These are phyloP conservation scores for Ceratobasidium sp. DNA, from an alignment of 1,284 basidiomycete species.

Conservation along the genomic window DNA sequence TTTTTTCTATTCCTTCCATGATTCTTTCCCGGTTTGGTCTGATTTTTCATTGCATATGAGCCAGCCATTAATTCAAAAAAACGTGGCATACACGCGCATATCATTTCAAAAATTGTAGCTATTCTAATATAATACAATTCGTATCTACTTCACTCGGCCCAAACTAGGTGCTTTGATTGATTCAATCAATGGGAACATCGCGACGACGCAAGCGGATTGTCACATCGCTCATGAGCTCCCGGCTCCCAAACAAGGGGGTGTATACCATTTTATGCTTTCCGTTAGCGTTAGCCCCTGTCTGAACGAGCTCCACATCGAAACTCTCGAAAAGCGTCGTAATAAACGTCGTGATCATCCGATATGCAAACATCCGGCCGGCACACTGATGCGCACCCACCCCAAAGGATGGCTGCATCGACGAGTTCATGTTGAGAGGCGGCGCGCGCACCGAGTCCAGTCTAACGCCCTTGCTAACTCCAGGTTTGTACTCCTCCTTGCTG, in stretches of 20 bases:
- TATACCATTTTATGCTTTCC: slow-evolving; percentile 14
- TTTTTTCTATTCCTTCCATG: too few relatives aligned
- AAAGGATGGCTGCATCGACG: slow-evolving; percentile 13
- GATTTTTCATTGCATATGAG: too few relatives aligned
- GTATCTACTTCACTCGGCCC: too few relatives aligned
- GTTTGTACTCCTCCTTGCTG: slow-evolving; percentile 6
- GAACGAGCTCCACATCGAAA: slow-evolving; percentile 1
- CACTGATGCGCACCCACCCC: slow-evolving; percentile 20
- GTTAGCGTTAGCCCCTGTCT: neutral
- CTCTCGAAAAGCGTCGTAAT: slow-evolving; percentile 7
- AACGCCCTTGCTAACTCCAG: neutral
- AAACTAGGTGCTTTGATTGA: too few relatives aligned
- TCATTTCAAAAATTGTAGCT: too few relatives aligned
- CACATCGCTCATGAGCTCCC: slow-evolving; percentile 12
- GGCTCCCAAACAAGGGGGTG: slow-evolving; percentile 3
- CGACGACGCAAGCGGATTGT: neutral
- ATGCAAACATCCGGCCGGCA: slow-evolving; percentile 7
- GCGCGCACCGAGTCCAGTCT: slow-evolving; percentile 4
- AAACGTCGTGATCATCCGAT: slow-evolving; percentile 19
- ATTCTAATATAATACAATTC: too few relatives aligned
- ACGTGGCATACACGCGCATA: too few relatives aligned
- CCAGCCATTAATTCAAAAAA: too few relatives aligned
- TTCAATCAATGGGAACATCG: neutral
- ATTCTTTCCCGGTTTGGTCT: too few relatives aligned
- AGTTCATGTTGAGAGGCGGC: slow-evolving; percentile 15